Base-by-base conservation (phyloP, 352 stramenopile species). In the Phytopythium aichiense region DNA sequence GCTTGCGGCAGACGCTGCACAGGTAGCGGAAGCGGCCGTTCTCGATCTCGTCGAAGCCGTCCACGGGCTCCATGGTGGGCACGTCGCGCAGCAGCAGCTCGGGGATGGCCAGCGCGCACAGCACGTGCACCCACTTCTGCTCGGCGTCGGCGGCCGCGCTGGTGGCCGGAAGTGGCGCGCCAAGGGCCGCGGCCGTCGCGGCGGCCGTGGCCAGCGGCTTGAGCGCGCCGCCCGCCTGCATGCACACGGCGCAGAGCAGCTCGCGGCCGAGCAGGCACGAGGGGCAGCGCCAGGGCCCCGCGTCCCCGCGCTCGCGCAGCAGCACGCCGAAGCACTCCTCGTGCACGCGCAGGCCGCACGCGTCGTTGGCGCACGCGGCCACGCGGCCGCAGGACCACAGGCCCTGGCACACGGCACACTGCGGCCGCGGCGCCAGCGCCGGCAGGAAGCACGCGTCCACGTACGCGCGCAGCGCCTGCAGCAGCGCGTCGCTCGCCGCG, bases 301-400 rank as follows among this genome's bases (percentile, higher is more conserved):
- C 68, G 20, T 66, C 50, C 20, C 68, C 61, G 8, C 64, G 15
- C 37, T 81, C 67, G 15, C 84, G 77, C 31, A 95, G 55, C 23
- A 95, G 69, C 37, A 88, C 74, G 25, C 86, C 86, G 61, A 92
- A 95, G 53, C 86, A 95, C 55, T 93, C 86, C 58, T 95, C 86
- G 58, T 95, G 86, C 55, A 95, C 75, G 51, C 77, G 66, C 8
- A 81, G 76, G 18, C 74, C 66, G 46, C 86, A 95, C 0, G 72
- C 60, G 63, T 92, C 82, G 51, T 87, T 90, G 50, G 75, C 82
- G 52, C 86, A 95, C 45, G 71, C 74, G 45, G 91, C 61, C 3
- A 95, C 70, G 25, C 71, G 77, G 0, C 84, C 86, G 16, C 70
- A 84, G n/a, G 84, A 95, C 86, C 86, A 95, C 2, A 95, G 66